Evolutionary conservation across 2,329 filamentous ascomycete genomes (phyloP).

Genomic region (Zymoseptoria tritici): DNA sequence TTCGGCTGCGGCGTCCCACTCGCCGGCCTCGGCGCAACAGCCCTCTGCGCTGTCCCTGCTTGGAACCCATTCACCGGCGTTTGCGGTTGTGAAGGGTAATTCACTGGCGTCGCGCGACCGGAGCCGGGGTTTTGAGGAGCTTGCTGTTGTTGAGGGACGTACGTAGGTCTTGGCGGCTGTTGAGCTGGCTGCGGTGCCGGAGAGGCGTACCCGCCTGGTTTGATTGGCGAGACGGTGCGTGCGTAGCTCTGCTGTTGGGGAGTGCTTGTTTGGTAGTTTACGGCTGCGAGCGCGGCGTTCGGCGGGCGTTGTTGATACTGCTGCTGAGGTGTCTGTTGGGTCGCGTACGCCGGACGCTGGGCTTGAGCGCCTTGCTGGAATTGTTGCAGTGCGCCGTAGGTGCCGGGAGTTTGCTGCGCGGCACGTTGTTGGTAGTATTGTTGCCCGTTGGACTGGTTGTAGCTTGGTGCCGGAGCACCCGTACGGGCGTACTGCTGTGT

Average conservation of each 20-base stretch:
- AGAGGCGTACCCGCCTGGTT: conserved; percentile 11
- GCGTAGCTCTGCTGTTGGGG: conserved; percentile 14
- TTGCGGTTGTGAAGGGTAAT: conserved; percentile 23
- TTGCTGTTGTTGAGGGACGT: conserved; percentile 5
- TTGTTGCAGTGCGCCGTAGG: conserved; percentile 16
- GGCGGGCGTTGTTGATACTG: conserved; percentile 21
- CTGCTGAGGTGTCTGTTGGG: conserved; percentile 14
- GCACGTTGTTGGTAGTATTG: conserved; percentile 22
- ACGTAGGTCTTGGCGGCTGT: conserved; percentile 9
- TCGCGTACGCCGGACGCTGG: conserved; percentile 18
- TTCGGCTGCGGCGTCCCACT: conserved; percentile 21
- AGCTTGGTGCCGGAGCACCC: conserved; percentile 15
- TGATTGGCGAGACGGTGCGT: conserved; percentile 24
- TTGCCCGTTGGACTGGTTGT: conserved; percentile 20
- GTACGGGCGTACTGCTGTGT: conserved; percentile 23
- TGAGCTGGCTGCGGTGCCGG: conserved; percentile 8
- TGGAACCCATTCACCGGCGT: conserved; percentile 25
- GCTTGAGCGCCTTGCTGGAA: conserved; percentile 18
- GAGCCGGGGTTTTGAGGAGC: conserved; percentile 19
- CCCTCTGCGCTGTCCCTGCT: conserved; percentile 8
- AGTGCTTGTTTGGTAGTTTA: conserved; percentile 19
- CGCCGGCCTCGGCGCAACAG: conserved; percentile 12
- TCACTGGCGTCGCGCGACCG: conserved; percentile 23
- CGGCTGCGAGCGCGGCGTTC: conserved; percentile 16
- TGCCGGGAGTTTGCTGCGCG: conserved; percentile 14